Base-by-base conservation (phyloP, 1,139 yeast species). In the Pichia sp. region DNA sequence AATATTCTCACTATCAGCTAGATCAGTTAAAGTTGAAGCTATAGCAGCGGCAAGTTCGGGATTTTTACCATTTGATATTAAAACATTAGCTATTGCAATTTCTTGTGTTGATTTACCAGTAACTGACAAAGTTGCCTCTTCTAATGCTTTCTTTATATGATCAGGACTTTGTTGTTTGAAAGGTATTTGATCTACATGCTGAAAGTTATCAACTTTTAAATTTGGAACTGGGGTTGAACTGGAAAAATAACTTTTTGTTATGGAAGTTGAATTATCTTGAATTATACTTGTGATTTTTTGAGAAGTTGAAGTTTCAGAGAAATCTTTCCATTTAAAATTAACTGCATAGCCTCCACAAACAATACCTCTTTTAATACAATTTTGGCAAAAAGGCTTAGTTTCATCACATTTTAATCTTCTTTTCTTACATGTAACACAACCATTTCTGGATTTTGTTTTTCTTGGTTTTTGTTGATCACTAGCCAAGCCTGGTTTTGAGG, bases 341-440 rank as follows among this genome's bases (percentile, higher is more conserved):
- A 76, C 75, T 4, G 79, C 76, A 52, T 80, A 80, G 1, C 86
- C 86, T 7, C 80, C 81, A 55, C 82, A 77, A 15, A 60, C 64
- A 18, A 71, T 66, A 31, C 65, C 68, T 54, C 68, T 69, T 45
- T 64, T 65, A 10, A 53, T 54, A 50, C 79, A 72, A 44, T 69
- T 73, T 27, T 56, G 43, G 48, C 82, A 76, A 19, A 53, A 54
- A 1, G 82, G 82, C 49, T 74, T 74, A 7, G 70, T 64, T 51
- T 76, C 82, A 50, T 75, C 81, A 54, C 81, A 76, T 52, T 76
- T 76, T 37, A 74, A 64, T 35, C 80, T 60, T 49, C 72, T 70
- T 56, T 69, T 72, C 59, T 75, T 75, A 54, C 81, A 76, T 1
- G 81, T 76, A 30, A 70, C 56, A 52, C 81, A 76, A 1, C 81